These are phyloP conservation scores for Panicum hallii DNA, from an alignment of 202 grass and related monocot genomes.

Conservation along the genomic window DNA sequence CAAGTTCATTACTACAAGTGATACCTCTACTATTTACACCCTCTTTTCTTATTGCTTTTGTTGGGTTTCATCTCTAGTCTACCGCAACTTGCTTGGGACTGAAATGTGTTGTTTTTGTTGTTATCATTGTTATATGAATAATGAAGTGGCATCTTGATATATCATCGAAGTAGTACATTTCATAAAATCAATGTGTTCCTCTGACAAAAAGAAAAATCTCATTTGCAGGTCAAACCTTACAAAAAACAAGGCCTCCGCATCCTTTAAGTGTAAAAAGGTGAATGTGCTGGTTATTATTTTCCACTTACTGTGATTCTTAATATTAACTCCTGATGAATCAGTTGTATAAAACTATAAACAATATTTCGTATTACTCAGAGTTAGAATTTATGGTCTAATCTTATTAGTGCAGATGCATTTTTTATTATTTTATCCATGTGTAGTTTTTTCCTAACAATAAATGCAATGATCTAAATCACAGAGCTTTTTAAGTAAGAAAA, in stretches of 20 bases:
- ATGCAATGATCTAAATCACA: conserved; percentile 3
- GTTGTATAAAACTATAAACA: background rate
- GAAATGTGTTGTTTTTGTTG: background rate
- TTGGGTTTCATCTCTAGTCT: background rate
- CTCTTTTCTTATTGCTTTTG: background rate
- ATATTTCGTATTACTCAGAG: background rate
- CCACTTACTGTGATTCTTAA: background rate
- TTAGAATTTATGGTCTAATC: background rate
- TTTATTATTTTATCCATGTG: conserved; percentile 5
- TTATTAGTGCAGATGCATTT: background rate
- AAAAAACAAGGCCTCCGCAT: background rate
- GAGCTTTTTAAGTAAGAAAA: background rate
- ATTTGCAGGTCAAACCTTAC: conserved; percentile 42
- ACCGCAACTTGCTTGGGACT: background rate
- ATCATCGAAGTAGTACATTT: conserved; percentile 16
- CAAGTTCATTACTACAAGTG: background rate
- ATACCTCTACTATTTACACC: background rate
- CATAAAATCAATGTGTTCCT: conserved; percentile 26
- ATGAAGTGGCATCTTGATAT: conserved; percentile 31
- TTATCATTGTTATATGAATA: conserved; percentile 2
- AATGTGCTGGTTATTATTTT: conserved; percentile 1
- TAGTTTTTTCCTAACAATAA: conserved; percentile 16
- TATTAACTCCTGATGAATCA: background rate
- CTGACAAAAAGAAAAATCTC: conserved; percentile 34
- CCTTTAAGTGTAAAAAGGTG: conserved; percentile 35